Conservation (phyloP, 176 grass and related monocot genomes). For the Alloteropsis semialata region DNA sequence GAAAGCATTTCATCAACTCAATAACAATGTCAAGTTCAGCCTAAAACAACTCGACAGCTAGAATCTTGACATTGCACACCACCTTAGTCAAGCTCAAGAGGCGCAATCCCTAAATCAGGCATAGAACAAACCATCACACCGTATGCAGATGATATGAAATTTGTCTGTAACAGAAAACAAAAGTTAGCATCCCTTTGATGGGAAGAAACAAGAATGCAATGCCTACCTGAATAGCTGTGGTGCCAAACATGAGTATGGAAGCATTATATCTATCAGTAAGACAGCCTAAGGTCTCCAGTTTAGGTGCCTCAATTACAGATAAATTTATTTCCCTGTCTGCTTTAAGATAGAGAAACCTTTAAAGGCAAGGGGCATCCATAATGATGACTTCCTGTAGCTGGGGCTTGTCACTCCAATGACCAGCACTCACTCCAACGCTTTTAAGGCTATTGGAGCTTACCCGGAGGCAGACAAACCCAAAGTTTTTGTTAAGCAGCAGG, state of each 20-base stretch:
- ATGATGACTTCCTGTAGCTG: neutral
- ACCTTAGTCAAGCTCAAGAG: neutral
- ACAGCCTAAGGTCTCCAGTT: neutral
- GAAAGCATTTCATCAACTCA: constrained; percentile 1
- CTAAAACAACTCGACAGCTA: neutral
- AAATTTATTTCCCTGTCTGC: neutral
- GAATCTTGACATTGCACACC: neutral
- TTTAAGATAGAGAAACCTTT: neutral
- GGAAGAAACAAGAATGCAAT: neutral
- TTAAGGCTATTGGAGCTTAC: neutral
- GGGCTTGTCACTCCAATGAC: neutral
- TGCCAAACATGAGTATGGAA: neutral
- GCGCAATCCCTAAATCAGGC: neutral
- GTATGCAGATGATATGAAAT: neutral
- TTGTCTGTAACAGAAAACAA: neutral
- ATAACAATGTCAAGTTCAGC: neutral
- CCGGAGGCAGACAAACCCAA: neutral
- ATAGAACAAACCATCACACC: neutral
- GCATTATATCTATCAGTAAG: neutral
- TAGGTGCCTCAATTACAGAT: neutral
- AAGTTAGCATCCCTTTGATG: neutral
- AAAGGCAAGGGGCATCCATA: neutral
- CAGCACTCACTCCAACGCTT: neutral
- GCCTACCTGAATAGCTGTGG: neutral
- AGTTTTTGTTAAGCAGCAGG: neutral